These are phyloP conservation scores for Dipodascus geniculatus DNA, from an alignment of 805 yeast genomes.

Conservation along the genomic window DNA sequence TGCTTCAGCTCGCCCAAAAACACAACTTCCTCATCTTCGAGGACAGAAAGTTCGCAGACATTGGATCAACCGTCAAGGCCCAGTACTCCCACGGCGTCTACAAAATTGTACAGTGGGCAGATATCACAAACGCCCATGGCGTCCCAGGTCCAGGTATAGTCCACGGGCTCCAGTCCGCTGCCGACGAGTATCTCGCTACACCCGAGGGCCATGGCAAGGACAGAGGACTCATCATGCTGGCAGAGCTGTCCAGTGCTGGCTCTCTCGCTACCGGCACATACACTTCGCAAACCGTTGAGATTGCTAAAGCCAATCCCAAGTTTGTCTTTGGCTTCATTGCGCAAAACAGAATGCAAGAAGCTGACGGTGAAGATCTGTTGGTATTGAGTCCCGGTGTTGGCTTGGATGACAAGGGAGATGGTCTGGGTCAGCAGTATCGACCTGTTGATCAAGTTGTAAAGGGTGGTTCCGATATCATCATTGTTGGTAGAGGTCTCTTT, in stretches of 20 bases:
- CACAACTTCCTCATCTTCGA: conserved; percentile 89
- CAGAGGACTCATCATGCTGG: conserved; percentile 85
- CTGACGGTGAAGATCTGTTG: conserved; percentile 87
- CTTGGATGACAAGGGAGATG: conserved; percentile 91
- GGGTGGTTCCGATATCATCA: conserved; percentile 87
- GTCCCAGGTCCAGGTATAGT: conserved; percentile 94
- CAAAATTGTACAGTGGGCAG: conserved; percentile 88
- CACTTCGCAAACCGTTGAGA: conserved; percentile 76
- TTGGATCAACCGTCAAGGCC: conserved; percentile 91
- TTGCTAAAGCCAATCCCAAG: conserved; percentile 75
- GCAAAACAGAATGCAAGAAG: conserved; percentile 71
- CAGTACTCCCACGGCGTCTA: conserved; percentile 88
- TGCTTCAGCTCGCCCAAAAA: conserved; percentile 59
- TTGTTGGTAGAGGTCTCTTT: conserved; percentile 96
- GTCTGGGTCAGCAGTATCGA: conserved; percentile 92
- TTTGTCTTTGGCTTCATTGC: conserved; percentile 97
- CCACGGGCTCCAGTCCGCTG: conserved; percentile 74
- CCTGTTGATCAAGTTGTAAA: conserved; percentile 75
- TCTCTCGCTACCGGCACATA: conserved; percentile 88
- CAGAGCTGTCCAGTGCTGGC: conserved; percentile 90
- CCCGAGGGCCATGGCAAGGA: conserved; percentile 28
- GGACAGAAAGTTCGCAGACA: conserved; percentile 97
- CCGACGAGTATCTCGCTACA: conserved; percentile 39
- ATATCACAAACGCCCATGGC: conserved; percentile 95
- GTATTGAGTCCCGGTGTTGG: conserved; percentile 99